phyloP scores from a whole-genome alignment of 495 filamentous ascomycete genomes.

The Xylaria bambusicola region DNA sequence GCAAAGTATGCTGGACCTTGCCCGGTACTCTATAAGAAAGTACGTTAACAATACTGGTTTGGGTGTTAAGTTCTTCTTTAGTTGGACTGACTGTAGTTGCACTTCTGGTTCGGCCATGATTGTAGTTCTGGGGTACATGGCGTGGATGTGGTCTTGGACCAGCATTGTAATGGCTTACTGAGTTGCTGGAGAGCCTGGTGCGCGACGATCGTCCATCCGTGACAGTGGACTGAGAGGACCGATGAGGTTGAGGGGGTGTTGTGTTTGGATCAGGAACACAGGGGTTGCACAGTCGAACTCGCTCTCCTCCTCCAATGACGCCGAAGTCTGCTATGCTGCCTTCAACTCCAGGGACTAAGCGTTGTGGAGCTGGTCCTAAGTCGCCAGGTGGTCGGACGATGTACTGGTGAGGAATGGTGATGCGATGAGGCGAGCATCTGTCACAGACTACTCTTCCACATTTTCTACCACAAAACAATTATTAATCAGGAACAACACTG shows the following conservation, averaged over 20 bases:
- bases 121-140: background rate
- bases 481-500: slow-evolving; percentile 18
- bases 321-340: slow-evolving; percentile 46
- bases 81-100: slow-evolving; percentile 44
- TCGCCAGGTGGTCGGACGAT: slow-evolving; percentile 80
- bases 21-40: slow-evolving; percentile 20
- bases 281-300: slow-evolving; percentile 90
- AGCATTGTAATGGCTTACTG: slow-evolving; percentile 25
- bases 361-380: slow-evolving; percentile 46
- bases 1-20: slow-evolving; percentile 23
- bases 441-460: slow-evolving; percentile 94
- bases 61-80: background rate
- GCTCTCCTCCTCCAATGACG: slow-evolving; percentile 71
- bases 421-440: slow-evolving; percentile 88
- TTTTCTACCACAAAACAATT: slow-evolving; percentile 58
- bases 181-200: slow-evolving; percentile 33
- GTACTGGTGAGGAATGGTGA: slow-evolving; percentile 90
- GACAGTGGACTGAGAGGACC: slow-evolving; percentile 16
- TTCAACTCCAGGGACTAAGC: slow-evolving; percentile 40
- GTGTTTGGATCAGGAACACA: slow-evolving; percentile 92
- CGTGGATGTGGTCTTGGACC: slow-evolving; percentile 19
- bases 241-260: slow-evolving; percentile 55
- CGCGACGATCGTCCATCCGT: slow-evolving; percentile 23
- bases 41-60: slow-evolving; percentile 19
- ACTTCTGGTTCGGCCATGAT: slow-evolving; percentile 31